Evolutionary conservation across 768 basidiomycete genomes (phyloP).

Genomic region (Trichaptum fuscoviolaceum): DNA sequence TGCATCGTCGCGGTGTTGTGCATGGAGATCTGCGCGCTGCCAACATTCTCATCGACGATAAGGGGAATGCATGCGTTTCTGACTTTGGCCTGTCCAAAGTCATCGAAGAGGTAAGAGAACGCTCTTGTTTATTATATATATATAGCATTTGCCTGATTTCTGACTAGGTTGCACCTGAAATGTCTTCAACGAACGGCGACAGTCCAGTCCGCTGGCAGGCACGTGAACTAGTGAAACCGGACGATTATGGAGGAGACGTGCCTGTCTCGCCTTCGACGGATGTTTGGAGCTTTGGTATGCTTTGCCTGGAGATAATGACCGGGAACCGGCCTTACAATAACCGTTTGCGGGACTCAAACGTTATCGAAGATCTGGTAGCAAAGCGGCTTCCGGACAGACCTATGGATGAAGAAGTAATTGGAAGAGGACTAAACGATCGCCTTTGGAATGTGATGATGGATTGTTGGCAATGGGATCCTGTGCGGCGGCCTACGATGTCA

Average conservation of each 20-base stretch:
- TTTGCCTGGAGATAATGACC: slow-evolving; percentile 41
- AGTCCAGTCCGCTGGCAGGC: slow-evolving; percentile 31
- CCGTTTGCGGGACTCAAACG: slow-evolving; percentile 26
- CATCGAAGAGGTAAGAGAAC: slow-evolving; percentile 27
- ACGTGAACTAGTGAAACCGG: slow-evolving; percentile 33
- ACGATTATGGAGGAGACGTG: slow-evolving; percentile 5
- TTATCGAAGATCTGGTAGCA: slow-evolving; percentile 31
- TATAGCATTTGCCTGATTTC: neutral
- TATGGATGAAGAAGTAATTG: slow-evolving; percentile 18
- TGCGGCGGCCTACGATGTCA: slow-evolving; percentile 34
- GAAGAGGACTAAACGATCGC: slow-evolving; percentile 30
- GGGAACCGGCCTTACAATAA: slow-evolving; percentile 34
- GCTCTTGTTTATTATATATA: slow-evolving; percentile 1
- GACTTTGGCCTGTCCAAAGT: slow-evolving; percentile 39
- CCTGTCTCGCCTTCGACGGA: slow-evolving; percentile 33
- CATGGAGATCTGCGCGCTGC: slow-evolving; percentile 22
- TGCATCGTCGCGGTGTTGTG: slow-evolving; percentile 14
- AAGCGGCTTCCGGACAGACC: slow-evolving; percentile 36
- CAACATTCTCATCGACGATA: slow-evolving; percentile 38
- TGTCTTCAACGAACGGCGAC: neutral
- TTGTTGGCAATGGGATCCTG: slow-evolving; percentile 40
- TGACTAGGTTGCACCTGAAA: neutral
- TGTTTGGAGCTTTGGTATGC: slow-evolving; percentile 47
- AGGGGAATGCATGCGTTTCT: slow-evolving; percentile 34
- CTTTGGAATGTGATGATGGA: slow-evolving; percentile 39